phyloP scores from a whole-genome alignment of 768 basidiomycete genomes.

The Lactifluus hygrophoroides region DNA sequence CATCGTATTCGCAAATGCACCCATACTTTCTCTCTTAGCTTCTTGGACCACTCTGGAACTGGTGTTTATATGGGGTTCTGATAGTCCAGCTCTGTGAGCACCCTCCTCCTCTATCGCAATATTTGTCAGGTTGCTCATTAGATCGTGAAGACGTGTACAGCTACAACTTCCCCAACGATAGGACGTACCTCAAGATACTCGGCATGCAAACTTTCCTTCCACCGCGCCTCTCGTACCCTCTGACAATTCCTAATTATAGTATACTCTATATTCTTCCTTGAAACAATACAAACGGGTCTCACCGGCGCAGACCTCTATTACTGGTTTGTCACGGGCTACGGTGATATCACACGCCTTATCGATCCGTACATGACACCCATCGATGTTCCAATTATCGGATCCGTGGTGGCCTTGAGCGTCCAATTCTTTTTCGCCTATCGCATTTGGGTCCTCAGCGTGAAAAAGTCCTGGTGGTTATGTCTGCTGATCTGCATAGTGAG shows the following conservation, averaged over 20 bases:
- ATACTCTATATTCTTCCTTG: constrained; percentile 21
- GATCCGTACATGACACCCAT: constrained; percentile 20
- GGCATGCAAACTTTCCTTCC: background rate
- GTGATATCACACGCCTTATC: constrained; percentile 22
- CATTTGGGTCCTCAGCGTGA: background rate
- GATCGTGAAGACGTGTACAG: constrained; percentile 2
- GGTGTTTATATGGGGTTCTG: background rate
- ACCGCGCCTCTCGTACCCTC: background rate
- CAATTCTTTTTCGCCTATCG: constrained; percentile 2
- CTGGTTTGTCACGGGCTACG: constrained; percentile 26
- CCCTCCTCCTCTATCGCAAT: no score
- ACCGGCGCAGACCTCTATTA: constrained; percentile 24
- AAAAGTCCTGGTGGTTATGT: background rate
- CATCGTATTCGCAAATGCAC: background rate
- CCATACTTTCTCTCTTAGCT: background rate
- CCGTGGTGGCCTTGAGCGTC: constrained; percentile 2
- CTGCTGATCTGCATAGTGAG: constrained; percentile 1
- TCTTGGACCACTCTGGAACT: background rate
- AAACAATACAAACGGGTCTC: constrained; percentile 24
- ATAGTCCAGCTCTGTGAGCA: background rate
- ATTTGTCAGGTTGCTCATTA: background rate
- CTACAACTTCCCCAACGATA: constrained; percentile 5
- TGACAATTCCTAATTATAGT: constrained; percentile 17
- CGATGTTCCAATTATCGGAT: constrained; percentile 1
- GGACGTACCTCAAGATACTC: background rate